Evolutionary conservation across 2,329 filamentous ascomycete genomes (phyloP).

Genomic region (Talaromyces albobiverticillius): DNA sequence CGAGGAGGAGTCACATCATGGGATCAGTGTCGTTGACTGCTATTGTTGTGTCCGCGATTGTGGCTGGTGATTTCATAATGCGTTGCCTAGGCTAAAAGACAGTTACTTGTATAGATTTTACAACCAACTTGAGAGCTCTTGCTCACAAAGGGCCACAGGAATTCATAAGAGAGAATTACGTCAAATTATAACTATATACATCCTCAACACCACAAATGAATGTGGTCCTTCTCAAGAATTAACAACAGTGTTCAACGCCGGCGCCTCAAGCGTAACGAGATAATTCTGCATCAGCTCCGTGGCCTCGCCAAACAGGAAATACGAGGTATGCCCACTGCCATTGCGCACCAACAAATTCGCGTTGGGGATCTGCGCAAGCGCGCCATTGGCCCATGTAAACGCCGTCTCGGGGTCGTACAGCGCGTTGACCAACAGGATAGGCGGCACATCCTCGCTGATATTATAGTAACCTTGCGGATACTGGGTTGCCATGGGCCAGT

Average conservation of each 20-base stretch:
- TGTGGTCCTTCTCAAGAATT: too few relatives aligned
- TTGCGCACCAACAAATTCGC: conserved; percentile 39
- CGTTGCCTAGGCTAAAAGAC: too few relatives aligned
- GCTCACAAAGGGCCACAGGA: too few relatives aligned
- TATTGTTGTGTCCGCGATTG: neutral
- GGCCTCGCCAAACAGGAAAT: conserved; percentile 3
- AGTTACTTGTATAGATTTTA: too few relatives aligned
- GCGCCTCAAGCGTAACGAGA: neutral
- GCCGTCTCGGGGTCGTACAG: conserved; percentile 41
- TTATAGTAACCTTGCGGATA: conserved; percentile 30
- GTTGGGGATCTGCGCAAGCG: conserved; percentile 33
- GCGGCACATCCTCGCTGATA: conserved; percentile 20
- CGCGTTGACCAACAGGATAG: conserved; percentile 40
- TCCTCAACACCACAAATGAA: neutral
- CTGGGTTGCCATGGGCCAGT: conserved; percentile 36
- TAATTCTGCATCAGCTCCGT: neutral
- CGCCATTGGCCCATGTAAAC: conserved; percentile 35
- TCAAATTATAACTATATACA: neutral
- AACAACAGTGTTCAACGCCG: neutral
- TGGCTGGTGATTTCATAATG: neutral
- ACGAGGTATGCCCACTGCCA: conserved; percentile 20
- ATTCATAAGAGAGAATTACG: too few relatives aligned
- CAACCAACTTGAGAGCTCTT: too few relatives aligned
- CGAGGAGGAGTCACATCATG: neutral
- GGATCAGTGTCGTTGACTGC: neutral